Evolutionary conservation across 495 filamentous ascomycete species (phyloP), one percentile per base, ranked within the genome.

Genomic region (Bacidia rubella): DNA sequence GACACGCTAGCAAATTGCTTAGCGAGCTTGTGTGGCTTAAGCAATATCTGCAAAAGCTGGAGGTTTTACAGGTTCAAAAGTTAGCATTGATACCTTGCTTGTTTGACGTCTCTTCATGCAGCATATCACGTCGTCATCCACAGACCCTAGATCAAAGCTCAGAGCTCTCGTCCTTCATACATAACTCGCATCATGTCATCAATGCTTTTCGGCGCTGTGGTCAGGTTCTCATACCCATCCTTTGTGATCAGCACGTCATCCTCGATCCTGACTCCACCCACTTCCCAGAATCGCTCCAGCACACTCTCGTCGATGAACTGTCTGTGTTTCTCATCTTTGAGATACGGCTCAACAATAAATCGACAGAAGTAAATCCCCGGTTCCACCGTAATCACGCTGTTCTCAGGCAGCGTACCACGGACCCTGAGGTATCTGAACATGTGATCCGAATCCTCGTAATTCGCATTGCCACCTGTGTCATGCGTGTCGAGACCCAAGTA

Each of bases 361-460:
- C 78, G 75, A 65, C 90, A 95, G 63, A 97, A 99, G 67, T 87
- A 87, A 65, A 97, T 77, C 21, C 90, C 90, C 10, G 89, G 88
- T 65, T 95, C 87, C 42, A 97, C 75, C 0, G 88, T 94, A 15
- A 95, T 77, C 15, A 94, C 76, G 82, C 89, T 87, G 20, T 78
- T 76, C 51, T 79, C 72, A 55, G 78, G 72, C 48, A 93, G 64
- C 47, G 65, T 73, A 11, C 87, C 83, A 41, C 92, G 68, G n/a
- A 95, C 82, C 45, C 92, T 74, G 40, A 99, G 42, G 46, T 60
- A 62, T 46, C 56, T 54, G 27, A 62, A 62, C 57, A 96, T 83
- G 40, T 78, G 64, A 65, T 99, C 90, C 57, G 72, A 68, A 60
- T 97, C 93, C 39, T 70, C 70, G 57, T 95, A 94, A 64, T 95